Conservation (phyloP, 2,329 filamentous ascomycete species). For the Arthrobotrys musiformis region DNA sequence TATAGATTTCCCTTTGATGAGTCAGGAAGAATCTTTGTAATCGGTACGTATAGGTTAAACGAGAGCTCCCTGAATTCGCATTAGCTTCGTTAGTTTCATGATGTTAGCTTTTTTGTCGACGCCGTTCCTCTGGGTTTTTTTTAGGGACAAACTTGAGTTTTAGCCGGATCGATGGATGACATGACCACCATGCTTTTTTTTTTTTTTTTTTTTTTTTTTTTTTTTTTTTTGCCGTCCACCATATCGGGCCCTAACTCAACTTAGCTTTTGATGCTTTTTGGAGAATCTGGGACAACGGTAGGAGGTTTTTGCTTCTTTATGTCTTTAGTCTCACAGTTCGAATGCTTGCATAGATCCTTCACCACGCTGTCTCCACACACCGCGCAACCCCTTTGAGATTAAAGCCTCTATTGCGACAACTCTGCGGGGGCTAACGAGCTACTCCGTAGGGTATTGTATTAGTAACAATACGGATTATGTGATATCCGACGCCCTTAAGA, state of each 20-base stretch:
- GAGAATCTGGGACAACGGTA: slow-evolving; percentile 23
- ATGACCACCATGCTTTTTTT: slow-evolving; percentile 28
- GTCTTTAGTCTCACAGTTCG: neutral
- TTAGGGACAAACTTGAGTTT: slow-evolving; percentile 14
- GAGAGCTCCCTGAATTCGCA: slow-evolving; percentile 46
- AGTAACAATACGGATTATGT: slow-evolving; percentile 47
- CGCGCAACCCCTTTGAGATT: slow-evolving; percentile 19
- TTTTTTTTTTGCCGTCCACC: slow-evolving; percentile 27
- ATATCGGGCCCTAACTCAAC: slow-evolving; percentile 28
- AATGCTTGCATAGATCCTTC: slow-evolving; percentile 38
- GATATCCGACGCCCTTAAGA: slow-evolving; percentile 22
- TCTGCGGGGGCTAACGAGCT: slow-evolving; percentile 26
- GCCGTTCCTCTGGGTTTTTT: slow-evolving; percentile 18
- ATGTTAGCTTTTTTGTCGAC: slow-evolving; percentile 18
- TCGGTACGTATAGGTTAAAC: slow-evolving; percentile 15
- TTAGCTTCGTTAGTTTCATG: slow-evolving; percentile 25
- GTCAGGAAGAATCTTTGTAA: slow-evolving; percentile 51
- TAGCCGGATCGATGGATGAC: slow-evolving; percentile 42
- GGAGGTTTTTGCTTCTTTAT: slow-evolving; percentile 32
- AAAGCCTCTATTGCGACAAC: slow-evolving; percentile 31
- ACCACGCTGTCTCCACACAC: slow-evolving; percentile 28
- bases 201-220: neutral
- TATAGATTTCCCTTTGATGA: slow-evolving; percentile 29
- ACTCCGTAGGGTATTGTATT: slow-evolving; percentile 14
- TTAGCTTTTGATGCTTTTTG: slow-evolving; percentile 22